These are phyloP conservation scores for Parastagonospora avenae DNA, from an alignment of 2,329 filamentous ascomycete genomes.

Conservation along the genomic window DNA sequence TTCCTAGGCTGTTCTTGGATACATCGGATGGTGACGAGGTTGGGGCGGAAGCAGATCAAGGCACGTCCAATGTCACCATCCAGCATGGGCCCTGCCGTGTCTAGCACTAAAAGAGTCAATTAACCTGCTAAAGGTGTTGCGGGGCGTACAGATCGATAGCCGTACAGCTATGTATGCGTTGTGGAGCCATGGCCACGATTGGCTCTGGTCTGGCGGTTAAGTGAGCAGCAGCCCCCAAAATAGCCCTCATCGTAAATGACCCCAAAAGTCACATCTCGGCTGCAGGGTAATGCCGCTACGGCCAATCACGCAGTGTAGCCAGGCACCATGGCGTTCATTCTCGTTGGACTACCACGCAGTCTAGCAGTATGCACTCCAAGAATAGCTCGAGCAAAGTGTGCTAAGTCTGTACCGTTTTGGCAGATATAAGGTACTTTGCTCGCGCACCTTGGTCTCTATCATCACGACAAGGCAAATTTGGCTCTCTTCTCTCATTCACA, in stretches of 20 bases:
- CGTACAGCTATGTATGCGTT: conserved; percentile 27
- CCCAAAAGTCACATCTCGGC: conserved; percentile 41
- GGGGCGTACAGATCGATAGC: conserved; percentile 37
- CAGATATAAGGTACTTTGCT: conserved; percentile 55
- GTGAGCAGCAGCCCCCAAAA: conserved; percentile 41
- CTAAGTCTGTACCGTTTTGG: conserved; percentile 45
- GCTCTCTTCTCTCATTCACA: conserved; percentile 46
- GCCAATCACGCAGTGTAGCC: conserved; percentile 36
- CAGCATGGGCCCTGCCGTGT: conserved; percentile 16
- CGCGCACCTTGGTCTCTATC: conserved; percentile 31
- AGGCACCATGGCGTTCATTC: conserved; percentile 35
- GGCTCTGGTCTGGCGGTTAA: conserved; percentile 43
- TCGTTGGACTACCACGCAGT: conserved; percentile 38
- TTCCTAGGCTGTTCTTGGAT: conserved; percentile 35
- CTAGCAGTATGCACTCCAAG: conserved; percentile 46
- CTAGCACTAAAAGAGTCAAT: conserved; percentile 34
- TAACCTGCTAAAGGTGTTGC: conserved; percentile 39
- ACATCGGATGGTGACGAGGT: conserved; percentile 31
- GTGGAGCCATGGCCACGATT: conserved; percentile 21
- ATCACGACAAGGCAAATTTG: conserved; percentile 51
- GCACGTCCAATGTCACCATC: conserved; percentile 20
- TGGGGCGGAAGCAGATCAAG: conserved; percentile 29
- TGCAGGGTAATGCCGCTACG: conserved; percentile 29
- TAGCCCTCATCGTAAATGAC: conserved; percentile 42
- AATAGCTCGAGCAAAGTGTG: conserved; percentile 55